A percentile compares a stretch with the other conserved stretches of the same genome.
Conservation (phyloP, 768 basidiomycete species). For the Tephrocybe sp. region DNA sequence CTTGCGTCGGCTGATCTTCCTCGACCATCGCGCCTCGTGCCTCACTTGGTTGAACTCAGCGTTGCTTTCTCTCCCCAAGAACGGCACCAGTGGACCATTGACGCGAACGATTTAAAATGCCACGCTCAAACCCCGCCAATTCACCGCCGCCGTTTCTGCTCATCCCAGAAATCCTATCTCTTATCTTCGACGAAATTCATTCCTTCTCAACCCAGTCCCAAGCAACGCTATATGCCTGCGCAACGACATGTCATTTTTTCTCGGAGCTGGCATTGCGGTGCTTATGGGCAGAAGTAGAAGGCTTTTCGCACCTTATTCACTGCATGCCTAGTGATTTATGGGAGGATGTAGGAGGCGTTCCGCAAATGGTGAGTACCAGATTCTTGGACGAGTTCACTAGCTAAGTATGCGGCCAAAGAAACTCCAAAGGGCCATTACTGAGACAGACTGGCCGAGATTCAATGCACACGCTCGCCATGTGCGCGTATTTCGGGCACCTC, state of each 20-base stretch:
- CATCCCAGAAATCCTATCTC: not conserved
- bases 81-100: too few relatives aligned
- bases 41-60: too few relatives aligned
- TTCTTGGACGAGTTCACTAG: not conserved
- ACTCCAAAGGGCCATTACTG: not conserved
- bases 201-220: not conserved
- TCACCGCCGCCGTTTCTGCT: not conserved
- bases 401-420: not conserved
- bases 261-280: not conserved
- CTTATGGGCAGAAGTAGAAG: not conserved
- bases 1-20: too few relatives aligned
- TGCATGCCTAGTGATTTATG: slow-evolving; percentile 7
- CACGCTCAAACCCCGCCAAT: too few relatives aligned
- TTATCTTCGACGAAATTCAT: not conserved
- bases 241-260: not conserved
- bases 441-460: not conserved
- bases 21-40: too few relatives aligned
- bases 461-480: not conserved
- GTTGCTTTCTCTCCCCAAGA: too few relatives aligned
- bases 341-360: not conserved
- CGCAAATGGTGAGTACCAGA: not conserved
- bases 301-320: not conserved
- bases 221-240: not conserved
- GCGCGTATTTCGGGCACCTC: not conserved
- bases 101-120: too few relatives aligned